Evolutionary conservation across 495 filamentous ascomycete species (phyloP), one percentile per base, ranked within the genome.

Genomic region (Oidiodendron maius): DNA sequence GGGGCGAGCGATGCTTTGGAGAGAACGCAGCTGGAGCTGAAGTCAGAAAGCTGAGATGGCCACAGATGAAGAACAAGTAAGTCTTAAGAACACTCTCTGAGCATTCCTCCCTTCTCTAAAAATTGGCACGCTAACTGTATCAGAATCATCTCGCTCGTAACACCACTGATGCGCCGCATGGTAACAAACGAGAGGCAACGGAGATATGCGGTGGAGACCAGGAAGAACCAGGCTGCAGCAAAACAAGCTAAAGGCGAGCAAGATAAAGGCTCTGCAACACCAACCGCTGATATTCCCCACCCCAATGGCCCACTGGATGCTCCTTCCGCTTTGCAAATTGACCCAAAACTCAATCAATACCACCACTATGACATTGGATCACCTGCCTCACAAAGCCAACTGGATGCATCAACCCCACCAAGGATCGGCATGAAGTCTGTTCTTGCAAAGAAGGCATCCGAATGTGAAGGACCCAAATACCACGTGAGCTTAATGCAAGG

Each of bases 171-270:
- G 26, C 57, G 80, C 15, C 63, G 79, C 25, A 82, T 82, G 77
- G 77, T 82, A 2, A 82, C 79, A 17, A 84, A 84, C 53, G 80
- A 82, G 54, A 63, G 77, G 13, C 80, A 84, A 57, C 62, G 80
- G 21, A 71, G 71, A 52, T 84, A 83, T 61, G 80, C 80, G 0
- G 66, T 79, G 15, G 74, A 78, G 56, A 77, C 75, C 4, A 64
- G 79, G 16, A 79, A 74, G 52, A 35, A 50, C 3, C 34, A 36
- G 6, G 26, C 32, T 40, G 21, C 48, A 21, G 37, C 32, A 41
- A 37, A 17, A 16, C 37, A 37, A 26, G 37, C 26, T 17, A 25
- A 2, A 12, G 13, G 23, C 2, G 30, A 17, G 8, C 26, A 40
- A 13, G 28, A 28, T 3, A 36, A 34, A 15, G 32, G 9, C 35